A percentile compares a stretch with the other conserved stretches of the same genome.
Conservation (phyloP, 164 flowering plant genomes). For the Chimonanthus salicifolius region DNA sequence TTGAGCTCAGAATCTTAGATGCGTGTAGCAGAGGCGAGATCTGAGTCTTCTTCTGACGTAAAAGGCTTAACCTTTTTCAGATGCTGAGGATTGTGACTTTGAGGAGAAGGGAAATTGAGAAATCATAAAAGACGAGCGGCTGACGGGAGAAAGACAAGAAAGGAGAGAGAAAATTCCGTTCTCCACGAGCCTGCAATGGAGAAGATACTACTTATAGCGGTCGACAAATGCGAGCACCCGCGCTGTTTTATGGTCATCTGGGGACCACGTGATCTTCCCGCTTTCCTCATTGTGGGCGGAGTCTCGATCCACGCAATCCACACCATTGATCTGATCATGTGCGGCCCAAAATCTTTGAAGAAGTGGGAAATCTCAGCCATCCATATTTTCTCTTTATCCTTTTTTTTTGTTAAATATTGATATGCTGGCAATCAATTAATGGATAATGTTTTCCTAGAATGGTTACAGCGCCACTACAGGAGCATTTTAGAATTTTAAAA, state of each 20-base stretch:
- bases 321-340: too few relatives aligned
- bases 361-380: too few relatives aligned
- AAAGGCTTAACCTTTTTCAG: neutral
- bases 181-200: neutral
- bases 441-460: too few relatives aligned
- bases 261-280: neutral
- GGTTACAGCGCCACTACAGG: too few relatives aligned
- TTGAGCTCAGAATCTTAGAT: neutral
- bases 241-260: neutral
- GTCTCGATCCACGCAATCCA: too few relatives aligned
- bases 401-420: too few relatives aligned
- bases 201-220: conserved; percentile 6
- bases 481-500: too few relatives aligned
- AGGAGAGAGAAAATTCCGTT: neutral
- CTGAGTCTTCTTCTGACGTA: conserved; percentile 4
- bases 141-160: neutral
- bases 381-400: too few relatives aligned
- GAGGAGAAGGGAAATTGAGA: neutral
- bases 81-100: conserved; percentile 9
- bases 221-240: neutral
- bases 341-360: too few relatives aligned
- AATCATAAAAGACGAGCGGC: neutral
- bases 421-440: too few relatives aligned
- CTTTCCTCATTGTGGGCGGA: neutral
- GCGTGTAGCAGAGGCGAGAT: conserved; percentile 3